Evolutionary conservation across 768 basidiomycete species (phyloP).

Genomic region (Termitomyces heimii): DNA sequence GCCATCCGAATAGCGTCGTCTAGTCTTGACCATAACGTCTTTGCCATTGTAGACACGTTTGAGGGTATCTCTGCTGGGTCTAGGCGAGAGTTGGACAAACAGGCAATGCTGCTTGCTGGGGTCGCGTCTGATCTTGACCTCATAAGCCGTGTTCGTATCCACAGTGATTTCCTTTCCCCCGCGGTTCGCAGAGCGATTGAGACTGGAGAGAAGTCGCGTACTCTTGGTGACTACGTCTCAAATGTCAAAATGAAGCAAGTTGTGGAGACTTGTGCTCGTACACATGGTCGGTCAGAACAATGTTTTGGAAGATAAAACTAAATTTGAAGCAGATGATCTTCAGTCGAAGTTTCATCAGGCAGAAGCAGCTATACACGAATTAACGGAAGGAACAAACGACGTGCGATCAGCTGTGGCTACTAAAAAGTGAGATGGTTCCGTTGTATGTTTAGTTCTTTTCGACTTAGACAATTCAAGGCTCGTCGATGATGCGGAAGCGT

Average conservation of each 20-base stretch:
- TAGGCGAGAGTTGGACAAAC: constrained; percentile 64
- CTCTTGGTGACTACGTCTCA: constrained; percentile 78
- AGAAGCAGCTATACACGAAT: constrained; percentile 43
- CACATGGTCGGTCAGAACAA: constrained; percentile 49
- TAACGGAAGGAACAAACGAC: constrained; percentile 54
- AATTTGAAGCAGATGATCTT: constrained; percentile 46
- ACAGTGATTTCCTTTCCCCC: constrained; percentile 70
- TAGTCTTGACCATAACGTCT: constrained; percentile 66
- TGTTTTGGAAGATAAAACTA: background rate
- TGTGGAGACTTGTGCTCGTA: constrained; percentile 59
- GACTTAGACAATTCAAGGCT: constrained; percentile 28
- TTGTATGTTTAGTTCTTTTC: background rate
- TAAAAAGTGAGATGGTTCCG: constrained; percentile 32
- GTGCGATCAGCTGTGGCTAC: constrained; percentile 46
- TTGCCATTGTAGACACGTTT: constrained; percentile 66
- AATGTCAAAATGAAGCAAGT: constrained; percentile 76
- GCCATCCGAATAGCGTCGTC: constrained; percentile 69
- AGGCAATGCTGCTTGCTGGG: constrained; percentile 54
- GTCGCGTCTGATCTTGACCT: constrained; percentile 70
- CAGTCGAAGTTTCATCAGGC: constrained; percentile 45
- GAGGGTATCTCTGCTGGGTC: constrained; percentile 50
- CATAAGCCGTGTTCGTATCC: constrained; percentile 59
- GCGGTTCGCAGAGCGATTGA: constrained; percentile 66
- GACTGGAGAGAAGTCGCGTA: constrained; percentile 59
- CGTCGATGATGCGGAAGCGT: constrained; percentile 55